A percentile compares a stretch with the other conserved stretches of the same genome.
Conservation (phyloP, 2,329 filamentous ascomycete species). For the Eutypella sp. region DNA sequence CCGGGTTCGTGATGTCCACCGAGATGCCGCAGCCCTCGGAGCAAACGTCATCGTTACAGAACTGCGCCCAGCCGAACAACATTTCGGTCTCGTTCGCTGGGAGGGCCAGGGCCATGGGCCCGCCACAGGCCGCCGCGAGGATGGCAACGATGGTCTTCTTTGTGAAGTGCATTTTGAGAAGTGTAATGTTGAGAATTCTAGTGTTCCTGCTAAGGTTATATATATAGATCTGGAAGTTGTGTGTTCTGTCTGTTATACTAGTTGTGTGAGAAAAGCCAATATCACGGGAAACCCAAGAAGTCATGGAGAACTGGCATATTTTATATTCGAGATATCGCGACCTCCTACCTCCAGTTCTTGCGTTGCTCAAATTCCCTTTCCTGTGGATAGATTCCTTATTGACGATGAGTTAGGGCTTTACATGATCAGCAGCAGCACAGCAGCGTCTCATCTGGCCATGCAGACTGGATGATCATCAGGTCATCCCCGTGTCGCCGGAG, state of each 20-base stretch:
- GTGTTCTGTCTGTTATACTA: neutral
- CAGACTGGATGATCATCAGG: too few relatives aligned
- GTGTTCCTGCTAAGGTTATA: neutral
- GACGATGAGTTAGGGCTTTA: too few relatives aligned
- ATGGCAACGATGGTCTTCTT: neutral
- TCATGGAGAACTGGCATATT: neutral
- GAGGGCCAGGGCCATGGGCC: neutral
- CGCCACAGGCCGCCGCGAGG: neutral
- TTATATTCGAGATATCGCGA: neutral
- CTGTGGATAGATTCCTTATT: too few relatives aligned
- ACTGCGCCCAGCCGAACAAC: neutral
- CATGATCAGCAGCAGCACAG: too few relatives aligned
- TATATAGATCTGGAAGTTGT: neutral
- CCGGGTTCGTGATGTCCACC: slow-evolving; percentile 21
- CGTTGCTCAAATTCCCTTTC: too few relatives aligned
- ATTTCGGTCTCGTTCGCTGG: neutral
- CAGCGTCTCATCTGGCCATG: too few relatives aligned
- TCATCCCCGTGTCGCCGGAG: too few relatives aligned
- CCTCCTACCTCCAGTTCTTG: neutral
- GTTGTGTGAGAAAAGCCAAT: neutral
- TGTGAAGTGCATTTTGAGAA: neutral
- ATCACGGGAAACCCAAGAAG: neutral
- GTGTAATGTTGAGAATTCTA: neutral
- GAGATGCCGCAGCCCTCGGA: slow-evolving; percentile 20
- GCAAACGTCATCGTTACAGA: neutral